Base-by-base conservation (phyloP, 768 basidiomycete genomes). In the Paxillus ammoniavirescens region DNA sequence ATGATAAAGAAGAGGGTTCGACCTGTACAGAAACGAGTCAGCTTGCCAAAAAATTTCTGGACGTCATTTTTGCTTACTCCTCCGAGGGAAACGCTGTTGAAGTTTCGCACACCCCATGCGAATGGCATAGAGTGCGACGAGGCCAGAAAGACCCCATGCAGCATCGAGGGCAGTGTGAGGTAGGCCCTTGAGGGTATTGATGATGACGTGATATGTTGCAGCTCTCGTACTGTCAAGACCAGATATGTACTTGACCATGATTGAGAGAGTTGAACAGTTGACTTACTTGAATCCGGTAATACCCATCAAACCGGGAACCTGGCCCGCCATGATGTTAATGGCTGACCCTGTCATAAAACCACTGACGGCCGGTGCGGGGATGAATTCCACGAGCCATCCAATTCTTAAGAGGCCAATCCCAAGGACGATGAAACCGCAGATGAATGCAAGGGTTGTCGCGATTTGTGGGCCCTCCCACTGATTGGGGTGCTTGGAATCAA, bases 291-390 rank as follows among this genome's bases (percentile, higher is more conserved):
- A 91, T 26, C 86, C 87, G 50, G 83, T 77, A 51, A 92, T 89
- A 21, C 95, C 97, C 77, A 99, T 83, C 42, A 99, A 70, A 0
- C 87, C 89, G 2, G 96, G 93, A 4, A 97, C 79, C 72, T 99
- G 96, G 33, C 92, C 84, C 15, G 84, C 78, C 14, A 85, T 87
- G 61, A 98, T 98, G 67, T 77, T 94, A 73, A 98, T 84, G 35
- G 96, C 96, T n/a, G 91, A 94, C 17, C 96, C 96, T 0, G 96
- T 98, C 94, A 99, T 97, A 75, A 96, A 91, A 17, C 88, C 89
- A 61, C 86, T 88, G 55, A 93, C 86, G 2, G 90, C 91, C 3
- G 89, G 89, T 7, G 82, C 79, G 17, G 91, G 89, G 56, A 95
- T 98, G 68, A 98, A 93, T 66, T 98, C 95, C 47, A 98, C 87